Percentiles rank a stretch among this genome's conserved stretches.
Evolutionary conservation across 805 yeast genomes (phyloP).

Genomic region (Ogataea angusta): DNA sequence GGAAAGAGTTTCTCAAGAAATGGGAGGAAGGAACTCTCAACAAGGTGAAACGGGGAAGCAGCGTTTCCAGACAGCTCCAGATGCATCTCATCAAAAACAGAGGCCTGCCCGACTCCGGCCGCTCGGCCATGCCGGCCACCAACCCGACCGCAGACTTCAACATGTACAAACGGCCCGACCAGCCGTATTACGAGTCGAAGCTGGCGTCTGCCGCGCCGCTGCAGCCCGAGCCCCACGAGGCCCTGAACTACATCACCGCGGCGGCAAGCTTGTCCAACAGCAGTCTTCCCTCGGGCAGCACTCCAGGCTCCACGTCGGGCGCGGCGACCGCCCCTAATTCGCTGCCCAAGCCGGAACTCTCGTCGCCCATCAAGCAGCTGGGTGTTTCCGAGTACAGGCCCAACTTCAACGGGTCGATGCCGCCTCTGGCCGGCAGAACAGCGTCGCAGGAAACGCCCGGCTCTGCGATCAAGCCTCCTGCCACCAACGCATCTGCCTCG

Average conservation of each 20-base stretch:
- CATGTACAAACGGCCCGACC: slow-evolving; percentile 14
- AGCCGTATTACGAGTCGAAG: slow-evolving; percentile 6
- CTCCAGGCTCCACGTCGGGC: slow-evolving; percentile 14
- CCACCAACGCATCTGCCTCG: slow-evolving; percentile 5
- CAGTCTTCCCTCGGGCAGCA: slow-evolving; percentile 7
- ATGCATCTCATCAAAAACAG: slow-evolving; percentile 64
- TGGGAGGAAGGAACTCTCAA: slow-evolving; percentile 72
- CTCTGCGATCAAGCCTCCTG: slow-evolving; percentile 2
- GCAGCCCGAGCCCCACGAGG: slow-evolving; percentile 24
- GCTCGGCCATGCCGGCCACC: slow-evolving; percentile 20
- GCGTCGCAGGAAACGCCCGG: slow-evolving; percentile 19
- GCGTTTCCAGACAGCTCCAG: slow-evolving; percentile 77
- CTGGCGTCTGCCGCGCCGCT: slow-evolving; percentile 3
- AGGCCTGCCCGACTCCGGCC: slow-evolving; percentile 46
- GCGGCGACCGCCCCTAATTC: slow-evolving; percentile 17
- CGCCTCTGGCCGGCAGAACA: slow-evolving; percentile 9
- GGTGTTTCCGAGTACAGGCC: slow-evolving; percentile 16
- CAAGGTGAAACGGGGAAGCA: slow-evolving; percentile 74
- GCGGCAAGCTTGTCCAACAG: slow-evolving; percentile 25
- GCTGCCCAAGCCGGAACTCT: slow-evolving; percentile 16
- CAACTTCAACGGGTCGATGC: slow-evolving; percentile 9
- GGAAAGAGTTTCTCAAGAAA: slow-evolving; percentile 78
- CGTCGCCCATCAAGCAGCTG: slow-evolving; percentile 21
- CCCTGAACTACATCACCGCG: slow-evolving; percentile 27
- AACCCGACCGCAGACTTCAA: slow-evolving; percentile 8